A percentile compares a stretch with the other conserved stretches of the same genome.
phyloP scores from a whole-genome alignment of 352 stramenopile species.

The Phytophthora vignae region DNA sequence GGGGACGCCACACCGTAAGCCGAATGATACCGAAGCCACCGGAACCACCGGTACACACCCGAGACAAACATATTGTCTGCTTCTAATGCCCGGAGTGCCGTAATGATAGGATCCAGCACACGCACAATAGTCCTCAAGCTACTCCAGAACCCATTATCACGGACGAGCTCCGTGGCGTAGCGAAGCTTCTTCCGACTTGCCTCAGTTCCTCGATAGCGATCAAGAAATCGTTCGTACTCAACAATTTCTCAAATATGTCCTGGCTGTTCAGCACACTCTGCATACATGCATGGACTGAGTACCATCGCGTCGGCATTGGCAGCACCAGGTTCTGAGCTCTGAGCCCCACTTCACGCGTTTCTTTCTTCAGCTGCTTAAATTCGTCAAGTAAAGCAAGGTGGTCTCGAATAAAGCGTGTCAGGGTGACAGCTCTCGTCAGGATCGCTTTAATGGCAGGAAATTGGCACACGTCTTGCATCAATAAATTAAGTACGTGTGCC shows the following conservation, averaged over 20 bases:
- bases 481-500: slow-evolving; percentile 16
- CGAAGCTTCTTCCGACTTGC: slow-evolving; percentile 3
- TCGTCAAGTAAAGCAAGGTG: slow-evolving; percentile 12
- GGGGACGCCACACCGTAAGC: neutral
- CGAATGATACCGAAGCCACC: neutral
- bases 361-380: slow-evolving; percentile 14
- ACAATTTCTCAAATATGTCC: slow-evolving; percentile 2
- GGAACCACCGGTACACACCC: neutral
- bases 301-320: slow-evolving; percentile 11
- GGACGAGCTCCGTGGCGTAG: slow-evolving; percentile 4
- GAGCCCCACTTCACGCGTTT: neutral
- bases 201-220: slow-evolving; percentile 14
- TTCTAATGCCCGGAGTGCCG: neutral
- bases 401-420: slow-evolving; percentile 1
- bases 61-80: slow-evolving; percentile 1
- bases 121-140: slow-evolving; percentile 13
- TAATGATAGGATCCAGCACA: slow-evolving; percentile 7
- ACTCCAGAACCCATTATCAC: slow-evolving; percentile 12
- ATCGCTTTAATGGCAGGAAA: slow-evolving; percentile 2
- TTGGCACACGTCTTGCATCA: slow-evolving; percentile 7
- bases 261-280: slow-evolving; percentile 12
- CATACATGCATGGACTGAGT: slow-evolving; percentile 6
- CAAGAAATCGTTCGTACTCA: slow-evolving; percentile 10
- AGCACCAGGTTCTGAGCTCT: slow-evolving; percentile 7
- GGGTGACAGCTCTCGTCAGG: slow-evolving; percentile 2